These are phyloP conservation scores for Yamadazyma sp. DNA, from an alignment of 1,139 yeast species.

Conservation along the genomic window DNA sequence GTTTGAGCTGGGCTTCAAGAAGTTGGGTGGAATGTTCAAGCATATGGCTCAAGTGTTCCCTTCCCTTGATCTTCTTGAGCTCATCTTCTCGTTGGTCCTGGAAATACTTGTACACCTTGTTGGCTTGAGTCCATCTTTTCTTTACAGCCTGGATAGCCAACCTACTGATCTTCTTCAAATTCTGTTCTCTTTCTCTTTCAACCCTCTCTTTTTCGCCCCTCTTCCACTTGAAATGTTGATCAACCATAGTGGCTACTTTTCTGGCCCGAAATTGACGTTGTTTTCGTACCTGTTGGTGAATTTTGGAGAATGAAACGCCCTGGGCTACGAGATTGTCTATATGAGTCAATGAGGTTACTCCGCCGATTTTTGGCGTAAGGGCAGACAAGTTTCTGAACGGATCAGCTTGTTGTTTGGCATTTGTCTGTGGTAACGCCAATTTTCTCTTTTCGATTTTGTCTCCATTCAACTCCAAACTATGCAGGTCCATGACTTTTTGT, in stretches of 20 bases:
- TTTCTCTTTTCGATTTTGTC: slow-evolving; percentile 47
- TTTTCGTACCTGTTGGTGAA: slow-evolving; percentile 66
- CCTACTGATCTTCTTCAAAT: slow-evolving; percentile 68
- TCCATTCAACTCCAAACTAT: slow-evolving; percentile 41
- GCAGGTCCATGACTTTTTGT: slow-evolving; percentile 34
- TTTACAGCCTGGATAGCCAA: slow-evolving; percentile 81
- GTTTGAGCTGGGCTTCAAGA: slow-evolving; percentile 75
- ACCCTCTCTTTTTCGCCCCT: slow-evolving; percentile 88
- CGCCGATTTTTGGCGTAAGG: slow-evolving; percentile 41
- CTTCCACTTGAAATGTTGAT: slow-evolving; percentile 79
- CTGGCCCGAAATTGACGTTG: slow-evolving; percentile 68
- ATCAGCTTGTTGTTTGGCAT: slow-evolving; percentile 38
- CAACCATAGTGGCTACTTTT: slow-evolving; percentile 79
- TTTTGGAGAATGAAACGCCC: slow-evolving; percentile 68
- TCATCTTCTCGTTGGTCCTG: slow-evolving; percentile 62
- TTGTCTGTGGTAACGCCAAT: slow-evolving; percentile 45
- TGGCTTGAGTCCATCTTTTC: slow-evolving; percentile 89
- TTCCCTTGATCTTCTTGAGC: slow-evolving; percentile 73
- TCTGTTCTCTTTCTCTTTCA: slow-evolving; percentile 67
- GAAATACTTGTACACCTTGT: slow-evolving; percentile 66
- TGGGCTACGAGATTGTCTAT: slow-evolving; percentile 77
- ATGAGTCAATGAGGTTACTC: slow-evolving; percentile 52
- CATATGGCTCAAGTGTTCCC: slow-evolving; percentile 85
- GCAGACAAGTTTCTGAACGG: slow-evolving; percentile 40
- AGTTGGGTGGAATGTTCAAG: slow-evolving; percentile 89